Conservation (phyloP, 108 stramenopile species). For the Nitzschia sp. region DNA sequence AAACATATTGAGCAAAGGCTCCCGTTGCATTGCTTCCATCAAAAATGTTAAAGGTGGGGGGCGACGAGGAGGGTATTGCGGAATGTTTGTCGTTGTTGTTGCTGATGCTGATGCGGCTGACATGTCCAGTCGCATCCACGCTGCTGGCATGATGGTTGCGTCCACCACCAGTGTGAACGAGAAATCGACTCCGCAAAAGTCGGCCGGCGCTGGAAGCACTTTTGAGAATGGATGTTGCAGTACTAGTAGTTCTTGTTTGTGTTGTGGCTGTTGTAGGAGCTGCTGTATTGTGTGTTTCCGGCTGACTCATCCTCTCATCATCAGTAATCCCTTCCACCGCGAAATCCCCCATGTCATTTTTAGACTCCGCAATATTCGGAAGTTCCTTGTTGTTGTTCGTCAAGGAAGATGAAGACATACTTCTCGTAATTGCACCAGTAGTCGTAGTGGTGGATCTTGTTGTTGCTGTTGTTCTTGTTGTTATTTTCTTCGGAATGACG, state of each 20-base stretch:
- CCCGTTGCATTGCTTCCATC: constrained; percentile 25
- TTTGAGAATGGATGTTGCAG: background rate
- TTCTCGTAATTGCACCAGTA: background rate
- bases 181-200: background rate
- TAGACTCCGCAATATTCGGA: background rate
- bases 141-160: background rate
- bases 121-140: background rate
- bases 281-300: background rate
- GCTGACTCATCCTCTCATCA: too few relatives aligned
- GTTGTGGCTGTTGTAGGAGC: background rate
- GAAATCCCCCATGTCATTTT: too few relatives aligned
- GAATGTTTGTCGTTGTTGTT: background rate
- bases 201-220: background rate
- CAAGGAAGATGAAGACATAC: background rate
- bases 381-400: background rate
- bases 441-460: background rate
- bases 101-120: too few relatives aligned
- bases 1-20: constrained; percentile 16
- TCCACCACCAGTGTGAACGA: background rate
- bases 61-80: background rate
- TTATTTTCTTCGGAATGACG: background rate
- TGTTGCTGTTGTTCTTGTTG: background rate
- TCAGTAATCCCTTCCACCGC: too few relatives aligned
- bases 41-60: constrained; percentile 15
- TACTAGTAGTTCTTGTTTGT: background rate